Conservation (phyloP, 179 eudicot species). For the Corrigiola litoralis region DNA sequence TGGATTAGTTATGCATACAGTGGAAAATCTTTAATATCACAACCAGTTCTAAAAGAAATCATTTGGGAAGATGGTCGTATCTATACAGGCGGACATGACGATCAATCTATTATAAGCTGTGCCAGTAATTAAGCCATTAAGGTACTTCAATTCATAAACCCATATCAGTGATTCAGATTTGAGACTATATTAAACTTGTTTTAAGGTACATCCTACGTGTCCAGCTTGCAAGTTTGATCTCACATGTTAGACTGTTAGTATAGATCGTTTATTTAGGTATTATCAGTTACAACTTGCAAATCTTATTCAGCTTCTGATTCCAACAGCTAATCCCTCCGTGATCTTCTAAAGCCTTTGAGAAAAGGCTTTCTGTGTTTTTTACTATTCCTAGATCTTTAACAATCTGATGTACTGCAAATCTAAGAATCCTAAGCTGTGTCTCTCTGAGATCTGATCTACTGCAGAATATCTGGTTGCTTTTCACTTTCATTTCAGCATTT, state of each 20-base stretch:
- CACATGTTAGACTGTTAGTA: neutral
- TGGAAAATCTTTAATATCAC: too few species aligned
- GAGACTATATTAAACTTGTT: too few species aligned
- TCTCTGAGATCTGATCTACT: neutral
- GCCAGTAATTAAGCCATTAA: too few species aligned
- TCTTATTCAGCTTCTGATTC: constrained; percentile 1
- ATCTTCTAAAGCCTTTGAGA: neutral
- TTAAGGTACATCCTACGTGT: too few species aligned
- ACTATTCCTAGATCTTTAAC: neutral
- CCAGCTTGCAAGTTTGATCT: neutral
- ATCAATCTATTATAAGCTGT: too few species aligned
- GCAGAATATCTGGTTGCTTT: neutral
- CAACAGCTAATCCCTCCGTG: neutral
- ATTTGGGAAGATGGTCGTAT: too few species aligned
- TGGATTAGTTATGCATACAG: too few species aligned
- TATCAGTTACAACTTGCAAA: neutral
- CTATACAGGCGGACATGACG: too few species aligned
- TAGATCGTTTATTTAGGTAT: neutral
- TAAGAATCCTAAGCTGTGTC: neutral
- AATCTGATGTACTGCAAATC: neutral
- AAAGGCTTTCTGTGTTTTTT: neutral
- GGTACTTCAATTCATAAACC: too few species aligned
- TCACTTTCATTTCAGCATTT: neutral
- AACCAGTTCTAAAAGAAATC: too few species aligned
- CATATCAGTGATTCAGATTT: too few species aligned